phyloP scores from a whole-genome alignment of 768 basidiomycete species.

The Lyophyllum shimeji region DNA sequence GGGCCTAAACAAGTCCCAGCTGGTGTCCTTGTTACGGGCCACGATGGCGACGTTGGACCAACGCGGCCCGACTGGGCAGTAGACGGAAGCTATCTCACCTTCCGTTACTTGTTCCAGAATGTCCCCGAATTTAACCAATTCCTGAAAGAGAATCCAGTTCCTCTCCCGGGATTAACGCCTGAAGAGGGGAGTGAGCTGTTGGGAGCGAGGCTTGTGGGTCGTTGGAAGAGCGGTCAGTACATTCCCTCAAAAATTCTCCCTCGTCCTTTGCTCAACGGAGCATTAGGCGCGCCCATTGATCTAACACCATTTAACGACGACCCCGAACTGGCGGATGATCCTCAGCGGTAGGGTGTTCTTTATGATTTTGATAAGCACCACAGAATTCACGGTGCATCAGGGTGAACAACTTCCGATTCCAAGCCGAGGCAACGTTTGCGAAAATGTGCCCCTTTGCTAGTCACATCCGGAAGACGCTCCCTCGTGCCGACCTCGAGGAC shows the following conservation, averaged over 20 bases:
- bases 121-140: slow-evolving; percentile 53
- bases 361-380: slow-evolving; percentile 13
- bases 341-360: slow-evolving; percentile 25
- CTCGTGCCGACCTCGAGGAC: slow-evolving; percentile 42
- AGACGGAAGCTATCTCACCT: slow-evolving; percentile 54
- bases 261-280: too few relatives aligned
- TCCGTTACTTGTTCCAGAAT: slow-evolving; percentile 49
- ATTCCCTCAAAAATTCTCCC: background rate
- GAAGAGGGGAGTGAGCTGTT: slow-evolving; percentile 47
- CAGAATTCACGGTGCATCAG: slow-evolving; percentile 16
- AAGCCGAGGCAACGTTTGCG: slow-evolving; percentile 31
- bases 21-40: slow-evolving; percentile 45
- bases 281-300: slow-evolving; percentile 48
- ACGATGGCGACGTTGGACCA: slow-evolving; percentile 34
- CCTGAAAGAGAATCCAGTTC: slow-evolving; percentile 39
- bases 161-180: slow-evolving; percentile 31
- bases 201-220: slow-evolving; percentile 51
- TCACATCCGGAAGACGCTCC: slow-evolving; percentile 46
- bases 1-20: slow-evolving; percentile 38
- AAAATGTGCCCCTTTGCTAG: slow-evolving; percentile 48
- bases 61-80: slow-evolving; percentile 41
- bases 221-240: slow-evolving; percentile 54
- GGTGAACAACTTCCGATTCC: slow-evolving; percentile 45
- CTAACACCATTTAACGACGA: slow-evolving; percentile 44
- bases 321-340: slow-evolving; percentile 31